Percentiles rank a stretch among this genome's conserved stretches.
phyloP scores from a whole-genome alignment of 1,139 yeast genomes.

The Yamadazyma trypodendri region DNA sequence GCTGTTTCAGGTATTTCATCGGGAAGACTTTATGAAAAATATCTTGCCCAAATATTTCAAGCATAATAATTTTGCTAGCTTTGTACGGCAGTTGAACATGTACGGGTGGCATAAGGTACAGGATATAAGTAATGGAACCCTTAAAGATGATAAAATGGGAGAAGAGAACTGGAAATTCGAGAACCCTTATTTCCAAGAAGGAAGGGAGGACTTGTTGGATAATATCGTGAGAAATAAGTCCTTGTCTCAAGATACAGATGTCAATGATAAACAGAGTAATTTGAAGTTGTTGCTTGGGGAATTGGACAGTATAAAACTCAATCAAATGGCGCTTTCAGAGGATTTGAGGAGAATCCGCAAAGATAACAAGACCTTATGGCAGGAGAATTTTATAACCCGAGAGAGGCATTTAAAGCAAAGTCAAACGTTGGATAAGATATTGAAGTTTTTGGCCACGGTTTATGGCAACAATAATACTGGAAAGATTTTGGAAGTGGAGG shows the following conservation, averaged over 20 bases:
- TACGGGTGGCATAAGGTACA: slow-evolving; percentile 98
- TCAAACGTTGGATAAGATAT: slow-evolving; percentile 81
- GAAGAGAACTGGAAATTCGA: slow-evolving; percentile 70
- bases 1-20: slow-evolving; percentile 77
- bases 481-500: slow-evolving; percentile 42
- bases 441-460: slow-evolving; percentile 81
- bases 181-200: slow-evolving; percentile 74
- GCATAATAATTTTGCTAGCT: slow-evolving; percentile 90
- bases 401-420: slow-evolving; percentile 86
- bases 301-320: slow-evolving; percentile 70
- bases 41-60: slow-evolving; percentile 89
- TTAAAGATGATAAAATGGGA: slow-evolving; percentile 52
- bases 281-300: slow-evolving; percentile 63
- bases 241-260: slow-evolving; percentile 39
- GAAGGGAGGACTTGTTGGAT: slow-evolving; percentile 69
- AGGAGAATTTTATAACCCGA: slow-evolving; percentile 77
- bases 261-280: slow-evolving; percentile 38
- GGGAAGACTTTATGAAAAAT: slow-evolving; percentile 82
- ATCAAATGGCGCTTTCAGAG: slow-evolving; percentile 78
- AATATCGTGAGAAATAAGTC: slow-evolving; percentile 57
- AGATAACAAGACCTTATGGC: slow-evolving; percentile 91
- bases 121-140: slow-evolving; percentile 67
- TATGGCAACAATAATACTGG: slow-evolving; percentile 68
- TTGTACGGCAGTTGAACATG: slow-evolving; percentile 94
- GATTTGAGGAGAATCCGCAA: slow-evolving; percentile 79